Conservation (phyloP, 495 filamentous ascomycete genomes). For the Hypoxylon subgilvum region DNA sequence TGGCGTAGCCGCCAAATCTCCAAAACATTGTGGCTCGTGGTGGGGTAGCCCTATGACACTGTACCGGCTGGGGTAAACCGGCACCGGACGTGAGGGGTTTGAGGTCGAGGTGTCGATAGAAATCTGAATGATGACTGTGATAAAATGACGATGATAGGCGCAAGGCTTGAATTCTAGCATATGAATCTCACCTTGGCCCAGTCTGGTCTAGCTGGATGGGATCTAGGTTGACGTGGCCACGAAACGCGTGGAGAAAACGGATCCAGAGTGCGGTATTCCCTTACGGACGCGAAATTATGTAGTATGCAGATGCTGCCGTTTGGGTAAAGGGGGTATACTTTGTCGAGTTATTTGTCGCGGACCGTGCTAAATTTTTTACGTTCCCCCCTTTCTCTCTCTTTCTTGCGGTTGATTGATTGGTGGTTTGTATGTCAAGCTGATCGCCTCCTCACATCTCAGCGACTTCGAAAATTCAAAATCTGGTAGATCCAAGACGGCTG, state of each 20-base stretch:
- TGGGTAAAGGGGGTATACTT: not conserved
- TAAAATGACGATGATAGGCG: conserved; percentile 1
- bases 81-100: conserved; percentile 12
- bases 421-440: too few relatives aligned
- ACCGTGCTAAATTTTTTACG: too few relatives aligned
- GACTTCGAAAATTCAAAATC: too few relatives aligned
- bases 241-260: not conserved
- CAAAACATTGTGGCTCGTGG: conserved; percentile 82
- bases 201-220: conserved; percentile 1
- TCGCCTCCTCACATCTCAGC: too few relatives aligned
- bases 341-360: conserved; percentile 1
- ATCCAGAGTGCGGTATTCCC: conserved; percentile 10
- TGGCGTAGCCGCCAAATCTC: conserved; percentile 98
- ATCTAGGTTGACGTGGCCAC: not conserved
- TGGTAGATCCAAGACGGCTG: too few relatives aligned
- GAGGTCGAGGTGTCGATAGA: not conserved
- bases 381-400: too few relatives aligned
- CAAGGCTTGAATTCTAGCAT: conserved; percentile 20
- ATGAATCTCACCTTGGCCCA: conserved; percentile 3
- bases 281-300: conserved; percentile 18
- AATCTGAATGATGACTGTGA: conserved; percentile 1
- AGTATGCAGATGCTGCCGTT: not conserved
- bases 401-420: too few relatives aligned
- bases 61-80: conserved; percentile 40
- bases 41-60: conserved; percentile 45